phyloP scores from a whole-genome alignment of 2,329 filamentous ascomycete species.

The Nemania sp. region DNA sequence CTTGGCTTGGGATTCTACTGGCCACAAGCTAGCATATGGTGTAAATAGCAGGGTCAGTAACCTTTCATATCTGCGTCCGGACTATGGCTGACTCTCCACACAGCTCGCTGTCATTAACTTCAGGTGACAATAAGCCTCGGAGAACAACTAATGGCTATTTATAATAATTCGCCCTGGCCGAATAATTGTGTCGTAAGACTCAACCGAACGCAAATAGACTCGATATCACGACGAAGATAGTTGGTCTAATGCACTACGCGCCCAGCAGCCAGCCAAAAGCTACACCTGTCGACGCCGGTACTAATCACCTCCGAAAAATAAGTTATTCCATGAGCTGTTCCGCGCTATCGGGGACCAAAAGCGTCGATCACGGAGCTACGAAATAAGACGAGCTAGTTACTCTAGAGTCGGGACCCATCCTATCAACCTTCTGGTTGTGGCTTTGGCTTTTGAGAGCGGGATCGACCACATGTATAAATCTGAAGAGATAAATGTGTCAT shows the following conservation, averaged over 20 bases:
- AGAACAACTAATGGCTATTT: not conserved
- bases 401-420: too few relatives aligned
- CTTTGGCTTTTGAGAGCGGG: too few relatives aligned
- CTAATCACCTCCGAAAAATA: not conserved
- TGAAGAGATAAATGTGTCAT: not conserved
- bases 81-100: slow-evolving; percentile 23
- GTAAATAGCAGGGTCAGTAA: slow-evolving; percentile 62
- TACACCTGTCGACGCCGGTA: not conserved
- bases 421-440: too few relatives aligned
- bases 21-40: slow-evolving; percentile 65
- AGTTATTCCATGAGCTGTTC: not conserved
- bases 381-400: too few relatives aligned
- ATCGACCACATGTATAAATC: slow-evolving; percentile 1
- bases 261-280: not conserved
- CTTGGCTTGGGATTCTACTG: slow-evolving; percentile 64
- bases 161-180: not conserved
- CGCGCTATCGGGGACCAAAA: not conserved
- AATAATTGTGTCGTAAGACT: not conserved
- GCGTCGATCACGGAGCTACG: not conserved
- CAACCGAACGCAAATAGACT: not conserved
- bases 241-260: not conserved
- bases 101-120: slow-evolving; percentile 58
- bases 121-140: slow-evolving; percentile 43
- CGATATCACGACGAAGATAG: slow-evolving; percentile 4
- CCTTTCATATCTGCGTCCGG: not conserved